Conservation (phyloP, 441 rosid genomes). For the Metrosideros polymorpha region DNA sequence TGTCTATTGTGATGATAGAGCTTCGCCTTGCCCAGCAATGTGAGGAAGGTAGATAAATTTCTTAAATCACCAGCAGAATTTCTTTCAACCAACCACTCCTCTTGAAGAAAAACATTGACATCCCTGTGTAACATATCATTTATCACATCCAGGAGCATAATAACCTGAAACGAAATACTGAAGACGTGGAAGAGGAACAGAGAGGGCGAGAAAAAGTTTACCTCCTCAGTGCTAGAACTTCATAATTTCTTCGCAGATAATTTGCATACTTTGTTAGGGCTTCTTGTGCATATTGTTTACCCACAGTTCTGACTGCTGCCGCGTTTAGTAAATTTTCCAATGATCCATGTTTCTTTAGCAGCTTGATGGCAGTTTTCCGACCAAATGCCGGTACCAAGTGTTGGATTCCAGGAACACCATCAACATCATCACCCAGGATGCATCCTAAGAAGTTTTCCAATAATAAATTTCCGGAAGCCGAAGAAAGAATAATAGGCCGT, state of each 20-base stretch:
- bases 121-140: constrained; percentile 35
- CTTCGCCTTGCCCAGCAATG: constrained; percentile 20
- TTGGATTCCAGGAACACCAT: constrained; percentile 87
- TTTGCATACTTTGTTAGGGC: constrained; percentile 75
- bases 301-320: constrained; percentile 81
- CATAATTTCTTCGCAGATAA: constrained; percentile 74
- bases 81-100: constrained; percentile 68
- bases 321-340: constrained; percentile 67
- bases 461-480: not conserved
- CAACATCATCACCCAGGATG: constrained; percentile 85
- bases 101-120: constrained; percentile 56
- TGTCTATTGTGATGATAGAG: constrained; percentile 2
- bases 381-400: constrained; percentile 80
- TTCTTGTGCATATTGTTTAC: constrained; percentile 70
- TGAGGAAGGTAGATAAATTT: constrained; percentile 34
- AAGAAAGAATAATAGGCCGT: not conserved
- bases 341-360: constrained; percentile 72
- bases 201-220: constrained; percentile 2
- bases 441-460: constrained; percentile 38
- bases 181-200: not conserved
- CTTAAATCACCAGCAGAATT: constrained; percentile 46
- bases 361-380: constrained; percentile 74
- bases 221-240: constrained; percentile 79
- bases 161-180: not conserved
- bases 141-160: not conserved